Evolutionary conservation across 2,329 filamentous ascomycete genomes (phyloP), one percentile per base, ranked within the genome.

Genomic region (Neofusicoccum laricinum): DNA sequence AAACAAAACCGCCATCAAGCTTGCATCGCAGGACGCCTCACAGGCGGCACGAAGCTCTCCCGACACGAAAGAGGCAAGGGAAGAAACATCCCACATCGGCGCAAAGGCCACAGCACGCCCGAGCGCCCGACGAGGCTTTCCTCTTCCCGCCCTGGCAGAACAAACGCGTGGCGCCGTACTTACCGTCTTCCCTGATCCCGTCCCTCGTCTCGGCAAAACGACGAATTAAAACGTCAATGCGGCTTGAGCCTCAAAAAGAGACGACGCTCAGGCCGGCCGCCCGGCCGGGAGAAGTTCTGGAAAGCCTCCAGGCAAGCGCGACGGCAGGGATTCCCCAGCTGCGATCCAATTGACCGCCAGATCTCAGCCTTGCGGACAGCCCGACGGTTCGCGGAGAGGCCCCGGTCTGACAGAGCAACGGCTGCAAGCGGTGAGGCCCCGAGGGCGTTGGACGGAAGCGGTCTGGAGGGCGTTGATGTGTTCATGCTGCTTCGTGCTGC

Each of bases 241-340:
- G 25, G 34, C 19, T 55, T n/a, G 50, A 55, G 50, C 50, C 36
- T 34, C 36, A 55, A 25, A 15, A n/a, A 14, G 7, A 14, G 19
- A 32, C 19, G 38, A 10, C 36, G 51, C 51, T 21, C 8, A 12
- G 51, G 38, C 51, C 51, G 2, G 19, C n/a, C 4, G 17, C 3
- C 3, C 11, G 19, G 25, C 4, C 12, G 30, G 21, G 10, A 21
- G 32, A n/a, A 21, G 11, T 59, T 59, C 55, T 59, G 41, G 55
- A 59, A 59, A 57, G 30, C 11, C 21, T 19, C 10, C 19, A 43
- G 30, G 36, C 25, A n/a, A 45, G 25, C 15, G 15, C 12, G n/a
- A 11, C 25, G 3, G 17, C 55, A 59, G 40, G 55, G 55, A 59
- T 59, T 59, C 55, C 55, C 55, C 55, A 59, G 55, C 55, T 17